Evolutionary conservation across 78 protist genomes (phyloP).

Genomic region (Dictyostelium intermedium): DNA sequence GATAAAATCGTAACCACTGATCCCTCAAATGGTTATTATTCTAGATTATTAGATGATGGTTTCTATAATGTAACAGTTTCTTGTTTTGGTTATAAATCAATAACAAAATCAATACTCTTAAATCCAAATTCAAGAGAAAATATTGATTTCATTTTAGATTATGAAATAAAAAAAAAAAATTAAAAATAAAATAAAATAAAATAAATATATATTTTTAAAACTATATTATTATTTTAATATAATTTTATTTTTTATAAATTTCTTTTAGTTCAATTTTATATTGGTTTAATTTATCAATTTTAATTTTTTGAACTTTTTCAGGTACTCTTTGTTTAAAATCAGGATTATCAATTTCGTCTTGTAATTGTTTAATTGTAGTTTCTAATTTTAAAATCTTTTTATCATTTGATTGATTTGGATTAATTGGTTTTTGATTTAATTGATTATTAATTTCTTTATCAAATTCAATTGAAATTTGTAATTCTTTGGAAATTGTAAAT

Average conservation of each 20-base stretch:
- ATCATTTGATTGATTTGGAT: neutral
- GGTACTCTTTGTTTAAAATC: conserved; percentile 49
- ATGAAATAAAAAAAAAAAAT: neutral
- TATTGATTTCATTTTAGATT: neutral
- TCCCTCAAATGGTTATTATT: conserved; percentile 11
- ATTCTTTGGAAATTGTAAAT: neutral
- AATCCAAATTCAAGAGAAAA: neutral
- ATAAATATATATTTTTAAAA: neutral
- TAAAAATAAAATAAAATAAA: neutral
- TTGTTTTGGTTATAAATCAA: neutral
- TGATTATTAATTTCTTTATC: neutral
- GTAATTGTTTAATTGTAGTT: conserved; percentile 13
- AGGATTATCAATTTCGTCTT: conserved; percentile 21
- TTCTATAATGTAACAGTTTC: conserved; percentile 14
- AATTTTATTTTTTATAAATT: neutral
- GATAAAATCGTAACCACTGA: neutral
- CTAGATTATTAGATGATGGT: conserved; percentile 52
- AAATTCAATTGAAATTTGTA: neutral
- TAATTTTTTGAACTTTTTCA: conserved; percentile 15
- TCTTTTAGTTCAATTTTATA: conserved; percentile 28
- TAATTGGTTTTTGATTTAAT: neutral
- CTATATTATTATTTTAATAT: neutral
- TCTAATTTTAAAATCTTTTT: conserved; percentile 15
- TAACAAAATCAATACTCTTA: neutral
- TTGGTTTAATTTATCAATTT: conserved; percentile 1